Evolutionary conservation across 2,329 filamentous ascomycete genomes (phyloP), one percentile per base, ranked within the genome.

Genomic region (Plenodomus biglobosus): DNA sequence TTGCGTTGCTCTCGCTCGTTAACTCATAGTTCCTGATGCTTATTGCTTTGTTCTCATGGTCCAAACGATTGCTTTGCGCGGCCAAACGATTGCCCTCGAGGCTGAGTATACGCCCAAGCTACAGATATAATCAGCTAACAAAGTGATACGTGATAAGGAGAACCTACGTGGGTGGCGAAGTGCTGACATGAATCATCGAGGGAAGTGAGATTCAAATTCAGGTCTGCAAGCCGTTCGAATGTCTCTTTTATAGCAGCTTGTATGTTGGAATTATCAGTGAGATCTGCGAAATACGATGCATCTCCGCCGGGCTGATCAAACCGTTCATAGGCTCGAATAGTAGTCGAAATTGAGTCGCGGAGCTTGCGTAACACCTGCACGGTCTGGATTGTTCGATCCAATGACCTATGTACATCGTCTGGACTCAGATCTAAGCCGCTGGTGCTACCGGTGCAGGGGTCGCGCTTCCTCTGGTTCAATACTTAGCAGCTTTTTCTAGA

Each of bases 201-300:
- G 11, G 44, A 42, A 15, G 15, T 13, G 5, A 61, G 18, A 8
- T 11, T 43, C 3, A 39, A 15, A 13, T 43, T 21, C 6, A 55
- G 41, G 11, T 53, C 46, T 1, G 17, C n/a, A 15, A 61, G 19
- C 17, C 48, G 41, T 20, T 51, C 38, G 35, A 61, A 55, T 0
- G 52, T 48, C 1, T 53, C 41, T 8, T 38, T 21, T 3, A 59
- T 54, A 16, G 36, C 37, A 15, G 47, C 39, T 2, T 46, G 19
- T 10, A 22, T n/a, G 32, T 17, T 20, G 0, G 18, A 8, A 1
- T 16, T 8, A 6, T 47, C 45, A 0, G 21, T 13, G 8, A 59
- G 44, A 10, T 56, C 48, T 1, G 36, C 40, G 35, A 62, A 60
- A 32, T 58, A 62, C 21, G 35, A 20, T 1, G 13, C 38, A 22